phyloP scores from a whole-genome alignment of 2,329 filamentous ascomycete species.

The Geosmithia putterillii region DNA sequence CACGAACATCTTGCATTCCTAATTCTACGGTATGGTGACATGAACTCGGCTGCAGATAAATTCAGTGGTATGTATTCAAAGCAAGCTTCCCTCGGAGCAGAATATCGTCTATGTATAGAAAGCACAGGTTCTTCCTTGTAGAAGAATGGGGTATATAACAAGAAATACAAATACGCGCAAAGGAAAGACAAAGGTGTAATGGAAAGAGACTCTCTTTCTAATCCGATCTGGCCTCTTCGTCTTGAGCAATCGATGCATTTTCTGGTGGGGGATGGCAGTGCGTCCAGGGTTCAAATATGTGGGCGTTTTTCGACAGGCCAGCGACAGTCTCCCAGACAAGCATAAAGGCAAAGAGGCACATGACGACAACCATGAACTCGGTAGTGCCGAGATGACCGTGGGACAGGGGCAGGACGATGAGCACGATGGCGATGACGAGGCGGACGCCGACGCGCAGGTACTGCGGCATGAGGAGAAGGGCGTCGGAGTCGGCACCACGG shows the following conservation, averaged over 20 bases:
- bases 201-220: too few species aligned
- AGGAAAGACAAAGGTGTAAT: too few species aligned
- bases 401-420: conserved; percentile 22
- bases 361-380: conserved; percentile 25
- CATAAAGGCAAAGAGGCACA: conserved; percentile 27
- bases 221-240: conserved; percentile 2
- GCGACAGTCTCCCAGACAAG: conserved; percentile 31
- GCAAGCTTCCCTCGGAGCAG: too few species aligned
- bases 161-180: too few species aligned
- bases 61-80: too few species aligned
- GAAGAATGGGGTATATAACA: too few species aligned
- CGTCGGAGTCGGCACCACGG: conserved; percentile 51
- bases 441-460: conserved; percentile 44
- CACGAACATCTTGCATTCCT: too few species aligned
- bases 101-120: too few species aligned
- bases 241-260: conserved; percentile 3
- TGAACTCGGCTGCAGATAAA: too few species aligned
- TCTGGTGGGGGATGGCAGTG: conserved; percentile 13
- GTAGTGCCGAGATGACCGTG: conserved; percentile 15
- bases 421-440: conserved; percentile 14
- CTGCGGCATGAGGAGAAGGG: conserved; percentile 50
- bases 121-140: too few species aligned
- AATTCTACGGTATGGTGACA: too few species aligned
- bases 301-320: conserved; percentile 14
- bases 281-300: conserved; percentile 20